A percentile compares a stretch with the other conserved stretches of the same genome.
These are phyloP conservation scores for Backusella morwellensis DNA, from an alignment of 192 early-diverging fungal genomes.

Conservation along the genomic window DNA sequence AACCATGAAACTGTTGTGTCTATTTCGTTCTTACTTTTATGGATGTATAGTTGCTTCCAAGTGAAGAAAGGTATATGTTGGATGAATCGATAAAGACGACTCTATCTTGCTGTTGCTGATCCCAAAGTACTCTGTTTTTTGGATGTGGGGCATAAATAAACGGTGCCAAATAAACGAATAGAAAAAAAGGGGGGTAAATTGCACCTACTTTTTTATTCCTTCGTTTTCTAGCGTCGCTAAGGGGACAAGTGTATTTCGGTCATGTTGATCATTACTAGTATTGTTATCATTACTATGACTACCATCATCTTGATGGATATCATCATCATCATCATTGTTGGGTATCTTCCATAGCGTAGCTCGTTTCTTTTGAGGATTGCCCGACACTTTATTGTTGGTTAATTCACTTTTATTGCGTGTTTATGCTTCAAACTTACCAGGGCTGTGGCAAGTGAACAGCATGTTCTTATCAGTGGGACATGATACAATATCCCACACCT, in stretches of 20 bases:
- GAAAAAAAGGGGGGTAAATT: neutral
- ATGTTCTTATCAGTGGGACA: constrained; percentile 55
- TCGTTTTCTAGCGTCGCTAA: constrained; percentile 1
- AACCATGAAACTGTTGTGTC: neutral
- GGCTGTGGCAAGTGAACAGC: constrained; percentile 58
- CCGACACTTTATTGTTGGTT: neutral
- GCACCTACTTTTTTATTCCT: constrained; percentile 14
- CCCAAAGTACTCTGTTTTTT: constrained; percentile 47
- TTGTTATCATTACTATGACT: neutral
- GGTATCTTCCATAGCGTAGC: constrained; percentile 27
- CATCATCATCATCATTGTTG: no score
- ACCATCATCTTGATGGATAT: neutral
- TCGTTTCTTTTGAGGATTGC: constrained; percentile 4
- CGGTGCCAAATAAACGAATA: neutral
- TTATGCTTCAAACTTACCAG: constrained; percentile 29
- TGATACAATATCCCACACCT: constrained; percentile 65
- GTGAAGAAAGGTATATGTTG: constrained; percentile 46
- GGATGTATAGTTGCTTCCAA: constrained; percentile 28
- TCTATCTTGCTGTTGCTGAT: constrained; percentile 34
- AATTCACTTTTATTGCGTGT: no score
- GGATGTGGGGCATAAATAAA: neutral
- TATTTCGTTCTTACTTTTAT: neutral
- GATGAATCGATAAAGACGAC: constrained; percentile 36
- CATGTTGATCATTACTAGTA: neutral
- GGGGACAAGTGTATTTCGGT: neutral